Percentiles rank a stretch among this genome's conserved stretches.
Evolutionary conservation across 2,329 filamentous ascomycete genomes (phyloP).

Genomic region (Fusarium nematophilum): DNA sequence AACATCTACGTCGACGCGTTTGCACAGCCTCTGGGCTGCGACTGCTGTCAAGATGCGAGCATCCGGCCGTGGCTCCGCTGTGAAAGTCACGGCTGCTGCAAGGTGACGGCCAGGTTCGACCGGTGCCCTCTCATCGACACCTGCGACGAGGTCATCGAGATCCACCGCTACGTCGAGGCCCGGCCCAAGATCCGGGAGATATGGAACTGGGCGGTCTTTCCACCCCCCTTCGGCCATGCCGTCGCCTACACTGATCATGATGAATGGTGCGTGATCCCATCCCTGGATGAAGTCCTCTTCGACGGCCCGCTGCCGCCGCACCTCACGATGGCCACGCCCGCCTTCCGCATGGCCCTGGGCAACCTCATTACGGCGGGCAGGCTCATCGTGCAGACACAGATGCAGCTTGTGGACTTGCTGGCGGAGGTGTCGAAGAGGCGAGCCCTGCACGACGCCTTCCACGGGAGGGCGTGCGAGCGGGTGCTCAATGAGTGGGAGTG

Average conservation of each 20-base stretch:
- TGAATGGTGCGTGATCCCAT: neutral
- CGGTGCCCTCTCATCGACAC: constrained; percentile 24
- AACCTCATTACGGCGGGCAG: constrained; percentile 14
- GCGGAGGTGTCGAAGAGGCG: neutral
- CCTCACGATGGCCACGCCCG: neutral
- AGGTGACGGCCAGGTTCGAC: constrained; percentile 20
- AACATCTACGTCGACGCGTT: constrained; percentile 42
- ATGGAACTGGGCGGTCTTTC: constrained; percentile 8
- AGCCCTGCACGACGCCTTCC: constrained; percentile 5
- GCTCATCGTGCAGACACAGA: constrained; percentile 11
- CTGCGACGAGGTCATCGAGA: constrained; percentile 11
- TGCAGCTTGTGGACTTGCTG: neutral
- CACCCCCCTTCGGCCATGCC: neutral
- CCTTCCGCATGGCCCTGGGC: constrained; percentile 1
- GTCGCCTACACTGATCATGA: neutral
- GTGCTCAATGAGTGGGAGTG: constrained; percentile 35
- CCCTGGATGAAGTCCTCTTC: constrained; percentile 15
- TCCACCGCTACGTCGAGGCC: constrained; percentile 38
- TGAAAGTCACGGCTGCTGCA: constrained; percentile 44
- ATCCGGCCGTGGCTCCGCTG: constrained; percentile 31
- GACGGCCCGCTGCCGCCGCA: neutral
- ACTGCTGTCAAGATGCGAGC: constrained; percentile 18
- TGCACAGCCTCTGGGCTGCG: constrained; percentile 30
- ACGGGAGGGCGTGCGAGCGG: constrained; percentile 24
- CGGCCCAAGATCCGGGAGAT: neutral